Evolutionary conservation across 495 filamentous ascomycete genomes (phyloP), one percentile per base, ranked within the genome.

Genomic region (Xylaria palmicola): DNA sequence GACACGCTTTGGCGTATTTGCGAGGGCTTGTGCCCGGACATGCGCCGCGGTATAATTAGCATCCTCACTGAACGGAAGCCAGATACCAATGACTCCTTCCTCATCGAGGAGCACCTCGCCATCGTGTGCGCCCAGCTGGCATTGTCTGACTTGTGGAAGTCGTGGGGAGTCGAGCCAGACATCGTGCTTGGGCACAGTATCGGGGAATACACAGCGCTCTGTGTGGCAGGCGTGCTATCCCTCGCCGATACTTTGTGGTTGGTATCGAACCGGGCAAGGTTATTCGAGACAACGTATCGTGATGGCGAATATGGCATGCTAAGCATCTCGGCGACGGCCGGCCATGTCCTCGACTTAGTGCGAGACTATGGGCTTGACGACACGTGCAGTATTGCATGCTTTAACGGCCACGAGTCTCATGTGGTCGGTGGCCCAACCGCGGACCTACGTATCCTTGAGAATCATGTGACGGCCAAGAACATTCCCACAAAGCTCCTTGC

Each of bases 191-290:
- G 70, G 17, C 70, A 72, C 44, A 72, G 71, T 50, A 60, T 76
- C 1, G 90, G 89, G 51, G 89, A 92, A 66, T 92, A 90, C 74
- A 86, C 90, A 34, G 89, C 90, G 10, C 74, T 92, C 0, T 78
- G 86, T 67, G 83, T 84, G 39, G 82, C 89, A 6, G 89, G 88
- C 36, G 82, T 91, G 15, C 66, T 92, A 6, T 86, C 85, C 3
- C 81, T 79, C 17, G 77, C 76, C 45, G 89, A 91, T 66, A 85
- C 85, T 24, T 80, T 92, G 53, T 86, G 83, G 60, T 76, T 91
- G n/a, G 85, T 88, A 53, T 87, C 87, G 12, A 77, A 81, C 34
- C 80, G 90, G 40, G 89, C 89, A 17, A 77, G 82, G 63, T 73
- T 91, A 17, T 73, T 91, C 20, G 78, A 82, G 17, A 74, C 80